Evolutionary conservation across 2,329 filamentous ascomycete genomes (phyloP).

Genomic region (Sarocladium kiliense): DNA sequence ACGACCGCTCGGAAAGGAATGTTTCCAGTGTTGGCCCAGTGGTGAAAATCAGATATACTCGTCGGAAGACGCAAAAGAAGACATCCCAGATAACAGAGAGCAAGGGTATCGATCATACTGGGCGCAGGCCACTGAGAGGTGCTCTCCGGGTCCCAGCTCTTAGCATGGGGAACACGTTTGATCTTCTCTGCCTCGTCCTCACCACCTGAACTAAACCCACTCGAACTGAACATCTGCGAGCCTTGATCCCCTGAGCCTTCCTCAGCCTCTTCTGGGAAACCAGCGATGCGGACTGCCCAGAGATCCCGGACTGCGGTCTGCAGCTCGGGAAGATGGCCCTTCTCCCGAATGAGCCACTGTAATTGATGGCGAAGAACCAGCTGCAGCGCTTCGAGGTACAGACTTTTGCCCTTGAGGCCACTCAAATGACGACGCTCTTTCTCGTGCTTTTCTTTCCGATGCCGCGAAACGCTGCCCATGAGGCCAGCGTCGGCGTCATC

Average conservation of each 20-base stretch:
- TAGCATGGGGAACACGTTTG: slow-evolving; percentile 2
- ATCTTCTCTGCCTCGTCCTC: background rate
- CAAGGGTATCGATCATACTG: slow-evolving; percentile 67
- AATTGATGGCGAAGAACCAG: slow-evolving; percentile 79
- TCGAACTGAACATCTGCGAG: slow-evolving; percentile 33
- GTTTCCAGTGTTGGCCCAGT: slow-evolving; percentile 62
- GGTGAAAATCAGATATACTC: slow-evolving; percentile 66
- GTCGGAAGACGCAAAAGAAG: slow-evolving; percentile 71
- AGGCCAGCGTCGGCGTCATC: slow-evolving; percentile 69
- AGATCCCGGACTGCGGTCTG: slow-evolving; percentile 78
- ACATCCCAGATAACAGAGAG: slow-evolving; percentile 73
- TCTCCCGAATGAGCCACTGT: slow-evolving; percentile 62
- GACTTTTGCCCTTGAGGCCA: slow-evolving; percentile 65
- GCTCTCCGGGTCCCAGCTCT: slow-evolving; percentile 26
- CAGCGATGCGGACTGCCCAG: slow-evolving; percentile 67
- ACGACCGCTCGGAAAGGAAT: slow-evolving; percentile 69
- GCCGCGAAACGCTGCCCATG: slow-evolving; percentile 48
- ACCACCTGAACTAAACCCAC: slow-evolving; percentile 17
- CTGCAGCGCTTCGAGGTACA: slow-evolving; percentile 82
- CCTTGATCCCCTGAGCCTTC: slow-evolving; percentile 12
- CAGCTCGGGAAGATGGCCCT: slow-evolving; percentile 65
- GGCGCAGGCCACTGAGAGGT: slow-evolving; percentile 53
- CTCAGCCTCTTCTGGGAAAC: slow-evolving; percentile 22
- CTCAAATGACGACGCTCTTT: slow-evolving; percentile 50
- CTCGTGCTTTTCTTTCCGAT: slow-evolving; percentile 52